Conservation (phyloP, 805 yeast genomes). For the Saccharomycopsis malanga region DNA sequence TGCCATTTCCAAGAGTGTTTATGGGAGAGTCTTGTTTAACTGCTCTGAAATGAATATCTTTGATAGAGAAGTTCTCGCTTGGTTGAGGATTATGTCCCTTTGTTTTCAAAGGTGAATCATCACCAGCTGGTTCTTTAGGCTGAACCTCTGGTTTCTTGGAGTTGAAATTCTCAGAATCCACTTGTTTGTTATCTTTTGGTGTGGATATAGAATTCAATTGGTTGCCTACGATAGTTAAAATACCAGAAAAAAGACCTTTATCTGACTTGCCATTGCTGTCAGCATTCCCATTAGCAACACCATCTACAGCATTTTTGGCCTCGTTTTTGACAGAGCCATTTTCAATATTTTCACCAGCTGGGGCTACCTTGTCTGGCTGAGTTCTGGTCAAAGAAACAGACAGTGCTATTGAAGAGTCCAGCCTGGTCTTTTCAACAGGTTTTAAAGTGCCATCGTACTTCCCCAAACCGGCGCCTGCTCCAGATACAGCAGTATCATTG, state of each 20-base stretch:
- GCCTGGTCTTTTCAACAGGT: neutral
- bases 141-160: slow-evolving; percentile 1
- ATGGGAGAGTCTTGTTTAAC: slow-evolving; percentile 9
- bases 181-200: neutral
- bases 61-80: slow-evolving; percentile 5
- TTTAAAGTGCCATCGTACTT: neutral
- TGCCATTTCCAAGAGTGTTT: slow-evolving; percentile 17
- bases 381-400: neutral
- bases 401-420: neutral
- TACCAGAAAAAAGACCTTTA: slow-evolving; percentile 18
- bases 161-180: neutral
- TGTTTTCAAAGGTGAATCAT: too few relatives aligned
- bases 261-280: neutral
- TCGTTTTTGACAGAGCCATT: neutral
- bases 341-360: too few relatives aligned
- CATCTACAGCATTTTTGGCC: neutral
- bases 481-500: neutral
- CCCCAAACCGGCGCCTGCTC: neutral
- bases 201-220: slow-evolving; percentile 15
- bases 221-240: slow-evolving; percentile 18
- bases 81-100: neutral
- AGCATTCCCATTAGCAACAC: neutral
- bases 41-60: slow-evolving; percentile 13
- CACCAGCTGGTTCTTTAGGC: neutral
- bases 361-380: neutral